These are phyloP conservation scores for Ramaria rubella DNA, from an alignment of 768 basidiomycete species.

Conservation along the genomic window DNA sequence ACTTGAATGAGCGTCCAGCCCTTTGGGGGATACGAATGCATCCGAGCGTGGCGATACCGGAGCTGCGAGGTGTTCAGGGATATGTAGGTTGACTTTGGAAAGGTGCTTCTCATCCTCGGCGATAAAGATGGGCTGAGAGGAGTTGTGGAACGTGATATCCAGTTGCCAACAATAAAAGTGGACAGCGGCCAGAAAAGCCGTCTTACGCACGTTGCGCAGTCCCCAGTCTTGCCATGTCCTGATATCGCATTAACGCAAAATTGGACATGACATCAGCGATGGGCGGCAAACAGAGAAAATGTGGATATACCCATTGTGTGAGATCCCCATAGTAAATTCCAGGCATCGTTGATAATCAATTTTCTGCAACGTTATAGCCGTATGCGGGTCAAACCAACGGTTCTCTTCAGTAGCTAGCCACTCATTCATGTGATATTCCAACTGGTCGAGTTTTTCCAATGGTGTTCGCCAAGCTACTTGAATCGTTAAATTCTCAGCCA, in stretches of 20 bases:
- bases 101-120: not conserved
- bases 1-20: not conserved
- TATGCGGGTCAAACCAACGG: slow-evolving; percentile 68
- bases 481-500: slow-evolving; percentile 58
- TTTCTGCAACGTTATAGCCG: slow-evolving; percentile 53
- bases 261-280: not conserved
- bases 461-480: slow-evolving; percentile 75
- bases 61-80: not conserved
- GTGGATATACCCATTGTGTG: slow-evolving; percentile 36
- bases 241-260: slow-evolving; percentile 10
- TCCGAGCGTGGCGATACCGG: not conserved
- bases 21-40: not conserved
- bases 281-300: not conserved
- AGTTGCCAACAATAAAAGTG: slow-evolving; percentile 67
- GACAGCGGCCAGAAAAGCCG: slow-evolving; percentile 74
- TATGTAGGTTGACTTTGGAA: not conserved
- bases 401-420: slow-evolving; percentile 79
- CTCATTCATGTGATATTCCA: slow-evolving; percentile 60
- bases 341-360: slow-evolving; percentile 63
- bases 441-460: slow-evolving; percentile 59
- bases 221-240: slow-evolving; percentile 60
- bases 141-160: slow-evolving; percentile 53
- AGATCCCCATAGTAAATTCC: slow-evolving; percentile 61
- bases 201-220: slow-evolving; percentile 51
- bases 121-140: slow-evolving; percentile 54